These are phyloP conservation scores for Agrostemma githago DNA, from an alignment of 148 eudicot genomes.

Conservation along the genomic window DNA sequence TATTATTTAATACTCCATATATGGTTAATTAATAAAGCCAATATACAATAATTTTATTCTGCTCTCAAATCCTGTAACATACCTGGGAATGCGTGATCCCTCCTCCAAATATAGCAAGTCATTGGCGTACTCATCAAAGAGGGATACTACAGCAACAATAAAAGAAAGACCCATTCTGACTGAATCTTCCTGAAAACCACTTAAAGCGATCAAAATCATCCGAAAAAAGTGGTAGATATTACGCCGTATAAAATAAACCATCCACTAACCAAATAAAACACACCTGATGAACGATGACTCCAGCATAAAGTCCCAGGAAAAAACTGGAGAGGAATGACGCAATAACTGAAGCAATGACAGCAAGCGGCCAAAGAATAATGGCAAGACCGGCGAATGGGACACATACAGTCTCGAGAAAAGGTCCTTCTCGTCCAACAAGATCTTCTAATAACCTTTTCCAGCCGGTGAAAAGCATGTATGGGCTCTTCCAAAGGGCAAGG, in stretches of 20 bases:
- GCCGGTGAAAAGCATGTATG: slow-evolving; percentile 79
- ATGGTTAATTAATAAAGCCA: too few relatives aligned
- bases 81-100: slow-evolving; percentile 32
- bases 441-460: slow-evolving; percentile 83
- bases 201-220: slow-evolving; percentile 1
- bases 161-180: slow-evolving; percentile 71
- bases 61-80: too few relatives aligned
- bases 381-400: slow-evolving; percentile 89
- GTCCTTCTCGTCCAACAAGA: slow-evolving; percentile 83
- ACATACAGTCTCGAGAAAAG: slow-evolving; percentile 89
- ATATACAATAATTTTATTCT: too few relatives aligned
- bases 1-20: too few relatives aligned
- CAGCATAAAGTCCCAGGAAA: slow-evolving; percentile 73
- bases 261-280: neutral
- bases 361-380: slow-evolving; percentile 82
- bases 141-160: slow-evolving; percentile 89
- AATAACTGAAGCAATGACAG: slow-evolving; percentile 46
- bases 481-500: slow-evolving; percentile 86
- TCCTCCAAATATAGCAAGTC: slow-evolving; percentile 92
- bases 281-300: slow-evolving; percentile 84
- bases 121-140: slow-evolving; percentile 92
- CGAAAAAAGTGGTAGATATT: slow-evolving; percentile 1
- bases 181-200: slow-evolving; percentile 64
- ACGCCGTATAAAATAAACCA: neutral
- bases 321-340: slow-evolving; percentile 60